Evolutionary conservation across 768 basidiomycete genomes (phyloP).

Genomic region (Crucibulum laeve): DNA sequence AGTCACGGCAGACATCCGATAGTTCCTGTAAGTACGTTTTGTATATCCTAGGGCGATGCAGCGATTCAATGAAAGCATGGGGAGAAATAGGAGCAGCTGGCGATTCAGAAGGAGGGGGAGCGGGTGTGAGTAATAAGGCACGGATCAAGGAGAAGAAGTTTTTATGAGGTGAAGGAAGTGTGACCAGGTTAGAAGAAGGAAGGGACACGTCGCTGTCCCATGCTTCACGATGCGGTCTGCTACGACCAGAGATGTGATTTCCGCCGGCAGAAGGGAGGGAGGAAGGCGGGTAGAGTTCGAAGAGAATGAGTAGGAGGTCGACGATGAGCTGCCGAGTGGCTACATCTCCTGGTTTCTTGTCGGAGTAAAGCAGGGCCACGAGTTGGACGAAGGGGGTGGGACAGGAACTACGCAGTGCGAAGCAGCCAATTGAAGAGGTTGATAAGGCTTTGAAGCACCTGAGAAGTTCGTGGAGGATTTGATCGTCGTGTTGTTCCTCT

Average conservation of each 20-base stretch:
- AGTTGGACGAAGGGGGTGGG: constrained; percentile 87
- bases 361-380: constrained; percentile 83
- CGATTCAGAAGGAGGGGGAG: constrained; percentile 28
- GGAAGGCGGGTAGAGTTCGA: constrained; percentile 81
- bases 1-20: constrained; percentile 87
- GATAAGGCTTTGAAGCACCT: constrained; percentile 93
- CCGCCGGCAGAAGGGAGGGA: constrained; percentile 53
- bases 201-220: constrained; percentile 49
- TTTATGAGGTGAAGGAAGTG: constrained; percentile 70
- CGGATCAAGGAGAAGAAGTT: constrained; percentile 72
- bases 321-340: constrained; percentile 85
- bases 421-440: constrained; percentile 85
- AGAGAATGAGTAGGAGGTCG: constrained; percentile 82
- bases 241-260: constrained; percentile 18
- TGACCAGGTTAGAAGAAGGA: constrained; percentile 44
- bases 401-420: constrained; percentile 83
- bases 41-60: constrained; percentile 30
- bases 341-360: constrained; percentile 97
- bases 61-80: constrained; percentile 71
- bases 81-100: constrained; percentile 36
- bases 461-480: constrained; percentile 86
- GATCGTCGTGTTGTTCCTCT: constrained; percentile 97
- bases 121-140: constrained; percentile 59
- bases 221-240: constrained; percentile 40
- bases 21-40: constrained; percentile 41